These are phyloP conservation scores for Pichia heedii DNA, from an alignment of 805 yeast species.

Conservation along the genomic window DNA sequence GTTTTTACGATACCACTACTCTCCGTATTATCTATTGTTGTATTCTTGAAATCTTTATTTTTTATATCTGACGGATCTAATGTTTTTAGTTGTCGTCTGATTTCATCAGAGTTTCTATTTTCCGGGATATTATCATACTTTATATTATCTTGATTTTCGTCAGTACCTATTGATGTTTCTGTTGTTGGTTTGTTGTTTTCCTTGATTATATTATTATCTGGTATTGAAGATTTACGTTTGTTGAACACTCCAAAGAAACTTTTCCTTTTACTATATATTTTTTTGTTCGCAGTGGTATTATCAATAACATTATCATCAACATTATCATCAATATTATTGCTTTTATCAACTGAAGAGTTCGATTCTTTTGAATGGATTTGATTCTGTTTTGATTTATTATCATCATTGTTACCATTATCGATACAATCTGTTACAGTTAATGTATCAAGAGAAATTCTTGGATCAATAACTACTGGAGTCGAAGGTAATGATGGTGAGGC, in stretches of 20 bases:
- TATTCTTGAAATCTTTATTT: background rate
- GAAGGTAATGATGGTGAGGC: background rate
- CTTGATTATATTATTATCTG: background rate
- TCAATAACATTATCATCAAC: background rate
- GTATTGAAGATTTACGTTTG: background rate
- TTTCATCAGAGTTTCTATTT: background rate
- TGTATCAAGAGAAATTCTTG: background rate
- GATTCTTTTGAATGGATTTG: no score
- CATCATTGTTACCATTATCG: background rate
- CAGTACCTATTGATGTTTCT: no score
- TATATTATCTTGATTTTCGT: background rate
- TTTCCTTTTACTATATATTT: background rate
- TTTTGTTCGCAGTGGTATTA: background rate
- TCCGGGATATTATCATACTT: background rate
- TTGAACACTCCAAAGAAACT: conserved; percentile 5
- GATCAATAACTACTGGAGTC: background rate
- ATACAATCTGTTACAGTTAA: background rate
- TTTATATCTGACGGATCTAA: background rate
- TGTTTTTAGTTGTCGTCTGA: background rate
- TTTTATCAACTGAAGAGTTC: no score
- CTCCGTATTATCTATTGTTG: background rate
- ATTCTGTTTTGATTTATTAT: no score
- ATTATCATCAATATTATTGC: background rate
- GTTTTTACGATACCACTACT: no score
- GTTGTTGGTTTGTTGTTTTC: no score